phyloP scores from a whole-genome alignment of 768 basidiomycete genomes.

The Termitomyces bulborhizus region DNA sequence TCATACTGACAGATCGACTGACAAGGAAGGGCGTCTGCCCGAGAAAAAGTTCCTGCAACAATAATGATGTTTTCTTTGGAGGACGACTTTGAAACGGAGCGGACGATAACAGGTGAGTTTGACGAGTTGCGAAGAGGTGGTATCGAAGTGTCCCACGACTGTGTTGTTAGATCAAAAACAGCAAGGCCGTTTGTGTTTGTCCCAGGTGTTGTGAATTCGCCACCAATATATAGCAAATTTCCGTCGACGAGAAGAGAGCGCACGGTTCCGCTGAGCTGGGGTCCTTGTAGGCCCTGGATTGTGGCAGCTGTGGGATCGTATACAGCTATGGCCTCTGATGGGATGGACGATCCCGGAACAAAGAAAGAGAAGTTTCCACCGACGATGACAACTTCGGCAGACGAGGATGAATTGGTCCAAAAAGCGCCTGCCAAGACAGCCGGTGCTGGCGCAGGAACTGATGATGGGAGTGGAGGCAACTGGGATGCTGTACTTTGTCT shows the following conservation, averaged over 20 bases:
- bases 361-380: conserved; percentile 86
- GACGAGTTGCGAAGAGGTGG: conserved; percentile 55
- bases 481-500: conserved; percentile 45
- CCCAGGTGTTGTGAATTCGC: conserved; percentile 67
- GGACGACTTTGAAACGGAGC: conserved; percentile 60
- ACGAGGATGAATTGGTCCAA: conserved; percentile 77
- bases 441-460: conserved; percentile 58
- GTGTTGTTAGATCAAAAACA: conserved; percentile 65
- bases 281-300: conserved; percentile 51
- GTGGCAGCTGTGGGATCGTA: conserved; percentile 54
- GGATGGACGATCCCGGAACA: conserved; percentile 28
- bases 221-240: conserved; percentile 75
- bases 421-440: conserved; percentile 83
- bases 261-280: conserved; percentile 70
- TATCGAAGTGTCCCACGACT: conserved; percentile 56
- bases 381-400: conserved; percentile 62
- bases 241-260: conserved; percentile 66
- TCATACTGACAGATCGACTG: conserved; percentile 77
- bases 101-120: conserved; percentile 56
- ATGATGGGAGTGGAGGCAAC: conserved; percentile 47
- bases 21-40: conserved; percentile 72
- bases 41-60: conserved; percentile 83
- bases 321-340: conserved; percentile 55
- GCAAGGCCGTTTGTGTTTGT: conserved; percentile 63
- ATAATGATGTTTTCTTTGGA: conserved; percentile 59